Base-by-base conservation (phyloP, 2,329 filamentous ascomycete species). In the Phaeoacremonium minimum region DNA sequence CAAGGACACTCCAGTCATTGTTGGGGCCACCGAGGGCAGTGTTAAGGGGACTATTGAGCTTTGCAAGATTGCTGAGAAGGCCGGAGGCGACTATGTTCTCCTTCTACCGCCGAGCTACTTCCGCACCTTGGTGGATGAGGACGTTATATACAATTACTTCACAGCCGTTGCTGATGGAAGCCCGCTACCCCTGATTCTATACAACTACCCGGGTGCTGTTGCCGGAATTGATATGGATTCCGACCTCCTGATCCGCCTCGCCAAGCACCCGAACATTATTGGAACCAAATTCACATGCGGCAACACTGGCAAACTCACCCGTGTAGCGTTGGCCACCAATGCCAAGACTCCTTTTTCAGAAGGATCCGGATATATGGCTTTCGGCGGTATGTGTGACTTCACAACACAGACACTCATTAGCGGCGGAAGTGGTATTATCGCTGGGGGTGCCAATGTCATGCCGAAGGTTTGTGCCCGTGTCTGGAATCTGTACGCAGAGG, bases 211-310 rank as follows among this genome's bases (percentile, higher is more conserved):
- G 1, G 87, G 87, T 35, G 88, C 87, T 33, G 88, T 93, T 6
- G 76, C 86, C 6, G 88, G 88, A 34, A 85, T 94, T 53, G 88
- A 95, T 60, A 84, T 95, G 77, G 87, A 93, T 70, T 90, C 85
- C 40, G 88, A 95, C 57, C 73, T 91, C 41, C 76, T 95, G 52
- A 87, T 93, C 66, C 76, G 75, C 56, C 77, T 95, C 26, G 85
- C 83, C 30, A 66, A 80, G 56, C 87, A 94, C 64, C 79, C 81
- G 46, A 94, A 94, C 64, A 87, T 95, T 52, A 68, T 89, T 44
- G 88, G 88, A 44, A 90, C 87, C 37, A 95, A 95, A 62, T 94
- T 95, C 71, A 95, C 88, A 28, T 94, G 87, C 58, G 88, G 86
- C 46, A 93, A 87, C 69, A 93, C 87, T 1, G 88, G 88, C 46